A percentile compares a stretch with the other conserved stretches of the same genome.
These are phyloP conservation scores for Zanthoxylum bungeanum DNA, from an alignment of 345 rosid genomes.

Conservation along the genomic window DNA sequence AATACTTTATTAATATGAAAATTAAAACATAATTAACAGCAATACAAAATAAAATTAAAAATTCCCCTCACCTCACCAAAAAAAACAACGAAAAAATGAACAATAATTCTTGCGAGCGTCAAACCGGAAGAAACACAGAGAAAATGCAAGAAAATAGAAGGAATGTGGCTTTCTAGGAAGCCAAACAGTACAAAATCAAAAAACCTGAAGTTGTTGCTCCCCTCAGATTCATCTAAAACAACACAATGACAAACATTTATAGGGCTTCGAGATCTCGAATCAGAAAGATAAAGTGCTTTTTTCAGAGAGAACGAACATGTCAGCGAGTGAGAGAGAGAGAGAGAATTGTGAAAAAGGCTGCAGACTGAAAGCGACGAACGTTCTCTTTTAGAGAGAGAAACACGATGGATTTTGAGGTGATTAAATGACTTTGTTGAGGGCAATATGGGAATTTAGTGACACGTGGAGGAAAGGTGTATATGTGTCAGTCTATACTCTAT, in stretches of 20 bases:
- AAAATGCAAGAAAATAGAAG: background rate
- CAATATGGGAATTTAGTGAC: too few relatives aligned
- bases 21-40: background rate
- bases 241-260: background rate
- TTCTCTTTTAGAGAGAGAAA: too few relatives aligned
- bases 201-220: background rate
- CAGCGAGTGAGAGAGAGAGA: too few relatives aligned
- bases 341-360: too few relatives aligned
- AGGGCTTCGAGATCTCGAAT: constrained; percentile 17
- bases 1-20: background rate
- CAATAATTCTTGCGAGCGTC: background rate
- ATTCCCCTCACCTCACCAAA: constrained; percentile 11
- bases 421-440: too few relatives aligned
- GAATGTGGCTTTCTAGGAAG: constrained; percentile 2
- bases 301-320: too few relatives aligned
- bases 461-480: too few relatives aligned
- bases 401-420: too few relatives aligned
- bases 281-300: background rate
- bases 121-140: background rate
- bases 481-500: too few relatives aligned
- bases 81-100: background rate
- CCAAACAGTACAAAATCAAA: constrained; percentile 3
- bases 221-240: background rate
- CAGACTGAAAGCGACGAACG: too few relatives aligned
- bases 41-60: background rate